Evolutionary conservation across 257 asterid genomes (phyloP).

Genomic region (Solanum virginianum): DNA sequence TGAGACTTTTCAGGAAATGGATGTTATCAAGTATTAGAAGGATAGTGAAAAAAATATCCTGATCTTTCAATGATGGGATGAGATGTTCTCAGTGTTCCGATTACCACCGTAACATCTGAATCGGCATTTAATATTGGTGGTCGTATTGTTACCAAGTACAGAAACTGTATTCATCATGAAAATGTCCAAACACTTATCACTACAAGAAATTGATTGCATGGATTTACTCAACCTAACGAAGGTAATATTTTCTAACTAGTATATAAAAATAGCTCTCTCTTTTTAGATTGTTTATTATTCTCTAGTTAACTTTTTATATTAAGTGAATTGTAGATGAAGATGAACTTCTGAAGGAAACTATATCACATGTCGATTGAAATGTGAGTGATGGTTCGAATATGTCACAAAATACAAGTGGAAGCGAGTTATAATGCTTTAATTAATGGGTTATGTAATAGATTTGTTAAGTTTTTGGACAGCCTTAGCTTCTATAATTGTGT

Average conservation of each 20-base stretch:
- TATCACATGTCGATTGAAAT: neutral
- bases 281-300: too few relatives aligned
- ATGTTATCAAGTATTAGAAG: neutral
- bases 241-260: neutral
- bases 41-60: neutral
- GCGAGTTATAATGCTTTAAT: neutral
- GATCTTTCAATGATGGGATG: neutral
- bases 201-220: neutral
- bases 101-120: neutral
- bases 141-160: neutral
- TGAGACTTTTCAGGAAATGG: neutral
- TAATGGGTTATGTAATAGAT: neutral
- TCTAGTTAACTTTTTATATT: too few relatives aligned
- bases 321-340: neutral
- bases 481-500: too few relatives aligned
- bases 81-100: neutral
- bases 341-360: neutral
- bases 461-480: neutral
- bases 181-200: neutral
- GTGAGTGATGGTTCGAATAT: neutral
- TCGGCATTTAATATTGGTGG: neutral
- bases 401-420: neutral
- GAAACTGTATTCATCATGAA: neutral
- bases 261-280: neutral
- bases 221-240: neutral